Percentiles rank a stretch among this genome's conserved stretches.
phyloP scores from a whole-genome alignment of 2,329 filamentous ascomycete genomes.

The Aureobasidium leucospermi region DNA sequence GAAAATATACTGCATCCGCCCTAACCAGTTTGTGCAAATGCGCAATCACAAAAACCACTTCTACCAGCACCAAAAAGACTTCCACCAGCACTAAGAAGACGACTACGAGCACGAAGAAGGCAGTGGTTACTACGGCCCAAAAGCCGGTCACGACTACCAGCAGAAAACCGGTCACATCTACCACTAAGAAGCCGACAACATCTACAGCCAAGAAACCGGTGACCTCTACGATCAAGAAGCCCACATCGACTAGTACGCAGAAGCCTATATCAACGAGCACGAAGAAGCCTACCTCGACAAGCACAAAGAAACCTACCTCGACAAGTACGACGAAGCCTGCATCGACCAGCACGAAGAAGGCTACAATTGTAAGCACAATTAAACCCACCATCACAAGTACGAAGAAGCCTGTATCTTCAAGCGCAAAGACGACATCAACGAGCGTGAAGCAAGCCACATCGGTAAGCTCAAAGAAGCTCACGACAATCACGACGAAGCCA shows the following conservation, averaged over 20 bases:
- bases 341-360: background rate
- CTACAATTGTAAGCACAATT: background rate
- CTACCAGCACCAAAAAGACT: background rate
- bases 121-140: background rate
- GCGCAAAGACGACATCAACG: too few relatives aligned
- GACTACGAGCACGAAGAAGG: background rate
- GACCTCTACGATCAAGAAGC: background rate
- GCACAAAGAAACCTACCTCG: background rate
- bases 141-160: background rate
- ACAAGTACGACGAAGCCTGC: background rate
- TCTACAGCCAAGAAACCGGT: background rate
- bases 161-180: background rate
- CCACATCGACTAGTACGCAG: background rate
- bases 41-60: background rate
- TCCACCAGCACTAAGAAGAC: background rate
- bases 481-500: background rate
- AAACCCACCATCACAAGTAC: background rate
- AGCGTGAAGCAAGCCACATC: too few relatives aligned
- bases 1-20: background rate
- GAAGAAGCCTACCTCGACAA: background rate
- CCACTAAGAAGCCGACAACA: background rate
- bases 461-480: background rate
- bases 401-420: background rate
- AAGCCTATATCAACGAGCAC: background rate
- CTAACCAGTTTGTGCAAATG: background rate